These are phyloP conservation scores for Clavispora santaluciae DNA, from an alignment of 805 yeast genomes.

Conservation along the genomic window DNA sequence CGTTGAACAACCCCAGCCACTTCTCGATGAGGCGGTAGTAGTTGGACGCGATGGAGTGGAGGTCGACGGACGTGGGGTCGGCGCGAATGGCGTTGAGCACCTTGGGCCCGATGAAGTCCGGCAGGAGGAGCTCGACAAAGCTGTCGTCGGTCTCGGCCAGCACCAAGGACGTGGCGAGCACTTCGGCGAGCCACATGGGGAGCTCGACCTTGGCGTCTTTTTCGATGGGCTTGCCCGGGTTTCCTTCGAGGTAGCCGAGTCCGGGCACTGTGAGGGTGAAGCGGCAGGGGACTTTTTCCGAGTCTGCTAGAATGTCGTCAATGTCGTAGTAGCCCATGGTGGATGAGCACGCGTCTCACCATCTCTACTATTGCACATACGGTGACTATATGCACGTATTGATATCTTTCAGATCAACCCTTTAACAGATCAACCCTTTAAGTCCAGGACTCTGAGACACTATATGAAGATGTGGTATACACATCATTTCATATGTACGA, in stretches of 20 bases:
- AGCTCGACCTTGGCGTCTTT: constrained; percentile 65
- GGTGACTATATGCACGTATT: too few species aligned
- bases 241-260: constrained; percentile 80
- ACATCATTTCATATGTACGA: too few species aligned
- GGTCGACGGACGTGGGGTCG: constrained; percentile 59
- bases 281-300: constrained; percentile 70
- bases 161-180: constrained; percentile 49
- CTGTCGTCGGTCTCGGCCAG: constrained; percentile 38
- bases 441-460: too few species aligned
- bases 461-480: too few species aligned
- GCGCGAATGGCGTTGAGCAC: constrained; percentile 82
- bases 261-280: constrained; percentile 79
- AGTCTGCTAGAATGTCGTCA: constrained; percentile 70
- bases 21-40: constrained; percentile 67
- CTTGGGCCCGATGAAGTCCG: constrained; percentile 59
- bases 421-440: too few species aligned
- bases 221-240: constrained; percentile 57
- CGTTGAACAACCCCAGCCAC: constrained; percentile 73
- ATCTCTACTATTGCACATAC: too few species aligned
- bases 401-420: too few species aligned
- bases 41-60: constrained; percentile 60
- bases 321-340: constrained; percentile 56
- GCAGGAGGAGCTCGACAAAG: constrained; percentile 64
- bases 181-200: constrained; percentile 86
- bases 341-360: too few species aligned